Evolutionary conservation across 2,329 filamentous ascomycete species (phyloP).

Genomic region (Nannizzia gypsea): DNA sequence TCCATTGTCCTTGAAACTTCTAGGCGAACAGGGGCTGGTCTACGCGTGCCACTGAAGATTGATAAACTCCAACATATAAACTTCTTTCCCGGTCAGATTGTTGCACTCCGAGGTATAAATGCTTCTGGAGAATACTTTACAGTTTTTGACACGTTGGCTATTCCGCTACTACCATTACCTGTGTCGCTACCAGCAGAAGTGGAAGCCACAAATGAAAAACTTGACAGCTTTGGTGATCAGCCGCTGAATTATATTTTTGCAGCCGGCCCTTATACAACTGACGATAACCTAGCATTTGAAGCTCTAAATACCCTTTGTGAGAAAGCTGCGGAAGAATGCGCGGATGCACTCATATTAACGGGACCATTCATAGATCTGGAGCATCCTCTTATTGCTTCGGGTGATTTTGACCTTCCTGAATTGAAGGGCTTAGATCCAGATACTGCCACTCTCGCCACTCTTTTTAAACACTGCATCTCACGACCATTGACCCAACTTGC

Average conservation of each 20-base stretch:
- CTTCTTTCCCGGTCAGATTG: constrained; percentile 91
- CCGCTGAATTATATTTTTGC: constrained; percentile 69
- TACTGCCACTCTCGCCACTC: constrained; percentile 63
- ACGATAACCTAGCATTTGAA: constrained; percentile 84
- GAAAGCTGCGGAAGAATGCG: constrained; percentile 60
- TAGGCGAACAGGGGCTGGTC: constrained; percentile 66
- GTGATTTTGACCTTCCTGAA: constrained; percentile 65
- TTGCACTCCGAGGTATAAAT: constrained; percentile 77
- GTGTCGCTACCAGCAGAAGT: constrained; percentile 57
- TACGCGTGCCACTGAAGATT: constrained; percentile 69
- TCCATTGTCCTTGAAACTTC: constrained; percentile 84
- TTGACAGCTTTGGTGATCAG: constrained; percentile 52
- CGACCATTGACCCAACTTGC: constrained; percentile 59
- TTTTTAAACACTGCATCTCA: constrained; percentile 73
- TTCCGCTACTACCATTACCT: constrained; percentile 63
- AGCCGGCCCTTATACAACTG: constrained; percentile 80
- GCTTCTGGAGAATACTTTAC: constrained; percentile 72
- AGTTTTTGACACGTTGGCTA: constrained; percentile 61
- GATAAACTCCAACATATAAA: constrained; percentile 57
- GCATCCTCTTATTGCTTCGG: constrained; percentile 71
- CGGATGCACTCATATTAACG: constrained; percentile 65
- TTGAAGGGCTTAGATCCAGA: constrained; percentile 59
- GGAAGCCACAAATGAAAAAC: constrained; percentile 55
- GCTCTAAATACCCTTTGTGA: constrained; percentile 70
- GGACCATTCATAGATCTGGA: constrained; percentile 89